Base-by-base conservation (phyloP, 1,139 yeast species). In the Debaryomycetaceae sp. region DNA sequence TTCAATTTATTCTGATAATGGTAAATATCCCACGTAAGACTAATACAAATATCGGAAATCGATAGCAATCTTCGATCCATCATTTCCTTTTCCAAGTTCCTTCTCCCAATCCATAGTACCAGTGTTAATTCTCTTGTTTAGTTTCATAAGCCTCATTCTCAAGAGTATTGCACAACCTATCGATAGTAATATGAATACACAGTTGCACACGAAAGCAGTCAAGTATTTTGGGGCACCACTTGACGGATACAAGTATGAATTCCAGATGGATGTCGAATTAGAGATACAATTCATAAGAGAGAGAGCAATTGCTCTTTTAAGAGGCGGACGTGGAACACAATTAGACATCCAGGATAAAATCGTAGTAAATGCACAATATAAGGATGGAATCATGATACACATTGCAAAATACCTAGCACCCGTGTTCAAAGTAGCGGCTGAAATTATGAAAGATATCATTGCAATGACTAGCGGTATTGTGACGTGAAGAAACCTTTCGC, bases 401-500 rank as follows among this genome's bases (percentile, higher is more conserved):
- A 80, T 80, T 38, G 84, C 76, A 49, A 79, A 78, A 52, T 80
- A 80, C 48, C 85, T 66, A 3, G 84, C 83, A 5, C 80, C 84
- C 2, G 78, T 75, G 53, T 79, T 77, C 45, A 76, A 61, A 1
- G 83, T 76, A 1, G 84, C 63, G 9, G 76, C 81, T 0, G 82
- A 71, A 37, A 80, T 79, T 45, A 80, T 73, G 53, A 79, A 80
- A 0, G 83, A 71, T 4, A 69, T 54, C 50, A 80, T 58, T 0
- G 84, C 62, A 5, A 76, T 47, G 5, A 65, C 38, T 44, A 80
- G 59, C 14, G 84, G 83, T 9, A 63, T 49, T 4, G 69, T 63
- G 36, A 76, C 75, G 51, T 80, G 84, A 61, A 67, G 76, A 56
- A 73, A 77, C 54, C 84, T 63, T 58, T 80, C 84, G 24, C 82